Base-by-base conservation (phyloP, 768 basidiomycete species). In the Hemileccinum rubropunctum region DNA sequence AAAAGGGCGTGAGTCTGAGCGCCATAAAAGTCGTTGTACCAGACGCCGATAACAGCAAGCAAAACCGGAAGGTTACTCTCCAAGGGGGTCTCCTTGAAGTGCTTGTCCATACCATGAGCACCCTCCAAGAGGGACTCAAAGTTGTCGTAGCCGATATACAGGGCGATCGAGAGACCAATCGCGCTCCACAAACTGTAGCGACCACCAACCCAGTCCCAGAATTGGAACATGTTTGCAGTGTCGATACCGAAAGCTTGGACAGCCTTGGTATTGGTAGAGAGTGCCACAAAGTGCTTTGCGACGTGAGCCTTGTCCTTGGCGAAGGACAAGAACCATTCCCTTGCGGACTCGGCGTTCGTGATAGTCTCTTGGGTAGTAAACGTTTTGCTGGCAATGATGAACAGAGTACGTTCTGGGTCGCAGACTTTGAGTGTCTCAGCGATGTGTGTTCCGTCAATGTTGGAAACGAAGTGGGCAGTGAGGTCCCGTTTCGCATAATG, bases 171-270 rank as follows among this genome's bases (percentile, higher is more conserved):
- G 51, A 98, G 78, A 51, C 97, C 97, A 59, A 99, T 98, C 27
- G 97, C 95, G 54, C 91, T 94, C 95, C 97, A 98, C 57, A 99
- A 78, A 60, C 89, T 93, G 81, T 99, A 99, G 55, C 95, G 83
- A 23, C 97, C 97, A 54, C 97, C 97, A 56, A 99, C 97, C 97
- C 97, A 99, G 72, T 98, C 97, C 95, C 95, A 99, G 83, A 99
- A 98, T 66, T 88, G 85, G 83, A 99, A 99, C 95, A 99, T 99
- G 75, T 98, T 98, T 58, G 79, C 79, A 52, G 84, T 69, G 40
- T 86, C 77, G 63, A 99, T 99, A 36, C 97, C 97, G 63, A 99
- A 99, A 3, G 78, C 83, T 15, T 91, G 89, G 48, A 98, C 97
- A 11, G 90, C 92, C 65, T 85, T 81, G 45, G 92, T 92, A 71